Evolutionary conservation across 2,329 filamentous ascomycete genomes (phyloP).

Genomic region (Penicillium sp.): DNA sequence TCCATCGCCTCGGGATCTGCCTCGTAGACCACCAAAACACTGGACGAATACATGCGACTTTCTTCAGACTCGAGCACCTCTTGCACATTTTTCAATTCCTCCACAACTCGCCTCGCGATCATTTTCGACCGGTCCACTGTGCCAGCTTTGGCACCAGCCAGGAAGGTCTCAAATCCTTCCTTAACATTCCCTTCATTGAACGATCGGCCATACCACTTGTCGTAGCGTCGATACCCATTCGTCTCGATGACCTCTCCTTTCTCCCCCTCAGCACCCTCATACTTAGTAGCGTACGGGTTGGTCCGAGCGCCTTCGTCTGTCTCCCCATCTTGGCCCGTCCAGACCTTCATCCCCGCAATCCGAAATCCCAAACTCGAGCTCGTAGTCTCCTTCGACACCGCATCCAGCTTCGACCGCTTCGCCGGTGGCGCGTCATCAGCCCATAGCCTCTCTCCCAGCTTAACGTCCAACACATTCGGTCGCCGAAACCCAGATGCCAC

Average conservation of each 20-base stretch:
- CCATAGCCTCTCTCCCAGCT: conserved; percentile 84
- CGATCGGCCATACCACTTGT: conserved; percentile 66
- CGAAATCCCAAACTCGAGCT: conserved; percentile 62
- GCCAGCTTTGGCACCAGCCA: conserved; percentile 48
- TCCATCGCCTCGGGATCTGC: conserved; percentile 60
- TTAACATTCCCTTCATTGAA: conserved; percentile 58
- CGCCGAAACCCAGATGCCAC: conserved; percentile 75
- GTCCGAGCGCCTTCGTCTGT: conserved; percentile 35
- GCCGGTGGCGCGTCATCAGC: conserved; percentile 66
- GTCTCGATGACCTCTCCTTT: conserved; percentile 46
- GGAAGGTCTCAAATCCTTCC: conserved; percentile 60
- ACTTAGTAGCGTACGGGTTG: conserved; percentile 35
- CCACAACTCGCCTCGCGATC: conserved; percentile 42
- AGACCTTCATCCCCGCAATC: conserved; percentile 66
- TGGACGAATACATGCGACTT: conserved; percentile 68
- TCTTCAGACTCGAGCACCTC: conserved; percentile 57
- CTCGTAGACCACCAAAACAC: conserved; percentile 66
- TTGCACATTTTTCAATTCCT: conserved; percentile 47
- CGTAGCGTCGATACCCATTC: conserved; percentile 60
- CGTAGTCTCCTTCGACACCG: conserved; percentile 60
- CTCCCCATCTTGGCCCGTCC: conserved; percentile 41
- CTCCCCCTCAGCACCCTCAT: conserved; percentile 51
- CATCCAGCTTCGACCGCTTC: conserved; percentile 61
- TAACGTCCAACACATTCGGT: conserved; percentile 91
- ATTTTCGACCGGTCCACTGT: conserved; percentile 46